Evolutionary conservation across 2,329 filamentous ascomycete genomes (phyloP), one percentile per base, ranked within the genome.

Genomic region (Dactylonectria estremocensis): DNA sequence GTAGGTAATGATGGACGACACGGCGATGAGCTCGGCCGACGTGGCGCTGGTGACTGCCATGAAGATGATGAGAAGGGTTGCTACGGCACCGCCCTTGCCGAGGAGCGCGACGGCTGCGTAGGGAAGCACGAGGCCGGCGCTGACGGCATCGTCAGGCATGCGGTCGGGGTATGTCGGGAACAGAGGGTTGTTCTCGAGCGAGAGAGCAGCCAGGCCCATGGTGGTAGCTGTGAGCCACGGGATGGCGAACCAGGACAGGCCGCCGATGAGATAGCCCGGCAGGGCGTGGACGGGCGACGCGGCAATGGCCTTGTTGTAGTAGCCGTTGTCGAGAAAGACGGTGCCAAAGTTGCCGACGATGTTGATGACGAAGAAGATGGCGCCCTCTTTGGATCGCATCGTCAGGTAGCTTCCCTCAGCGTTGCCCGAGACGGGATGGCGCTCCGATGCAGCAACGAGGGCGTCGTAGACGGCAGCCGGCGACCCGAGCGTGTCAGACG

Each of bases 231-330:
- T 93, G 10, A 97, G 86, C 93, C 93, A 97, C 0, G 95, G 95
- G 59, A 98, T 97, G 1, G 95, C 95, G 74, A 97, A 97, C 95
- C 95, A 97, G 56, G 89, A 91, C 1, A 97, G 86, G 22, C 95
- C 95, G 5, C 95, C 95, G 69, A 95, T 88, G 61, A 97, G 91
- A 77, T 97, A 97, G 18, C 95, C 95, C 0, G 95, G 95, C 2
- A 98, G 88, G 0, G 95, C 95, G 68, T 95, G 91, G 0, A 95
- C 92, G 1, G 94, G 94, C 22, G 90, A 92, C 0, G 95, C 94
- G 7, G 95, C 94, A 75, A 97, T 97, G 16, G 94, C 95, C 81
- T 97, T 97, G 86, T 97, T 96, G 83, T 95, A 97, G 83, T 97
- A 97, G 16, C 92, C 91, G 71, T 95, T 95, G 77, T 97, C 94